phyloP scores from a whole-genome alignment of 2,329 filamentous ascomycete genomes.

The Pezicula carpinea region DNA sequence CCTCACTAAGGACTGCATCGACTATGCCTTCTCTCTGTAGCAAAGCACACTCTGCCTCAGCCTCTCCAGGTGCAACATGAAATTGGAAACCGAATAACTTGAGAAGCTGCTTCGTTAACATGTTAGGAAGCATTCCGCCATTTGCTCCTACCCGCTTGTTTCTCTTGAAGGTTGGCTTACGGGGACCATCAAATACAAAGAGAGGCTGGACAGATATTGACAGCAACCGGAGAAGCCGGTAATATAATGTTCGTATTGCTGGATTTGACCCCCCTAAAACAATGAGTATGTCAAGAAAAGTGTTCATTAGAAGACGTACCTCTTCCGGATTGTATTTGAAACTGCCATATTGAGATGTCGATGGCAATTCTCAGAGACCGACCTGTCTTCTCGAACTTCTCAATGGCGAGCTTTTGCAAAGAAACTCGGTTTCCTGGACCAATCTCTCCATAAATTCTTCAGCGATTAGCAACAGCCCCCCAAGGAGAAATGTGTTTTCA shows the following conservation, averaged over 20 bases:
- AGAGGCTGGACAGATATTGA: constrained; percentile 76
- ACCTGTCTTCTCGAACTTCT: constrained; percentile 65
- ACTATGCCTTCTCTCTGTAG: constrained; percentile 78
- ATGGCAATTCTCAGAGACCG: constrained; percentile 82
- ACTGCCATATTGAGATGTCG: constrained; percentile 96
- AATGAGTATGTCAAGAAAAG: constrained; percentile 5
- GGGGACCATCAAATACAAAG: constrained; percentile 85
- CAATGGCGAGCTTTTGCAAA: constrained; percentile 74
- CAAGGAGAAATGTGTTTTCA: constrained; percentile 7
- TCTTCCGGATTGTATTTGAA: constrained; percentile 80
- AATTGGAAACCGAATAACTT: constrained; percentile 78
- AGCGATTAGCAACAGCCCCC: constrained; percentile 10
- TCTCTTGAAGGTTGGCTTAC: constrained; percentile 83
- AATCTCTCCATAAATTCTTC: constrained; percentile 85
- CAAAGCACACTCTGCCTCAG: constrained; percentile 90
- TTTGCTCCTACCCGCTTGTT: constrained; percentile 67
- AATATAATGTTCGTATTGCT: constrained; percentile 87
- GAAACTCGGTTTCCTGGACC: constrained; percentile 75
- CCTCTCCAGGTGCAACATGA: constrained; percentile 89
- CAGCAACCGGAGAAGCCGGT: constrained; percentile 75
- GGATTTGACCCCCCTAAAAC: constrained; percentile 74
- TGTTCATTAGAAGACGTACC: constrained; percentile 36
- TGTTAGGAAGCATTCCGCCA: constrained; percentile 62
- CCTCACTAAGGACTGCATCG: constrained; percentile 91
- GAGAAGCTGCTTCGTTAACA: constrained; percentile 78